Conservation (phyloP, 129 eudicot species). For the Chrysanthemum lavandulifolium region DNA sequence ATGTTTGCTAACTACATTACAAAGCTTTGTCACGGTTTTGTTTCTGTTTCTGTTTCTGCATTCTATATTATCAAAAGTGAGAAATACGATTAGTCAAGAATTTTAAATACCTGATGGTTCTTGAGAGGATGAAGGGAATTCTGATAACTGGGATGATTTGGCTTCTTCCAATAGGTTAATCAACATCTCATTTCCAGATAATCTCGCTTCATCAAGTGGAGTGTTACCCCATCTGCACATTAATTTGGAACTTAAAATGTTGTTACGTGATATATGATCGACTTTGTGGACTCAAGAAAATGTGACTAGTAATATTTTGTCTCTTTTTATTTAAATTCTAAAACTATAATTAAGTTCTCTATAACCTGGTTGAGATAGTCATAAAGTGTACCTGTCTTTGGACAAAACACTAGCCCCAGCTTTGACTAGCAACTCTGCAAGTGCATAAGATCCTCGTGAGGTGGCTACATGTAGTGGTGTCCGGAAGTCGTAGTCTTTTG, state of each 20-base stretch:
- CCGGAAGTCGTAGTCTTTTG: slow-evolving; percentile 70
- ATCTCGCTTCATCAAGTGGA: slow-evolving; percentile 62
- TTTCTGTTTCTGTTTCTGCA: too few species aligned
- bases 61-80: too few species aligned
- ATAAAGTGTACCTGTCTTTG: slow-evolving; percentile 67
- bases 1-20: too few species aligned
- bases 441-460: slow-evolving; percentile 70
- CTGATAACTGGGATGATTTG: slow-evolving; percentile 40
- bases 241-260: too few species aligned
- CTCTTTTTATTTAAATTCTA: too few species aligned
- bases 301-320: too few species aligned
- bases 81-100: too few species aligned
- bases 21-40: too few species aligned
- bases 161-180: slow-evolving; percentile 64
- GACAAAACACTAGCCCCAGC: slow-evolving; percentile 83
- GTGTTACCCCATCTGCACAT: slow-evolving; percentile 34
- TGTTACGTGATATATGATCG: too few species aligned
- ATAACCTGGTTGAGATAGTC: neutral
- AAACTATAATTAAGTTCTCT: neutral
- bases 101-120: slow-evolving; percentile 38
- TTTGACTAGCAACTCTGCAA: slow-evolving; percentile 72
- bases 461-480: slow-evolving; percentile 49
- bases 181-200: slow-evolving; percentile 57
- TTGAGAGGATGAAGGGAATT: slow-evolving; percentile 28
- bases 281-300: too few species aligned